phyloP scores from a whole-genome alignment of 2,329 filamentous ascomycete genomes.

The Hypoxylon sp. region DNA sequence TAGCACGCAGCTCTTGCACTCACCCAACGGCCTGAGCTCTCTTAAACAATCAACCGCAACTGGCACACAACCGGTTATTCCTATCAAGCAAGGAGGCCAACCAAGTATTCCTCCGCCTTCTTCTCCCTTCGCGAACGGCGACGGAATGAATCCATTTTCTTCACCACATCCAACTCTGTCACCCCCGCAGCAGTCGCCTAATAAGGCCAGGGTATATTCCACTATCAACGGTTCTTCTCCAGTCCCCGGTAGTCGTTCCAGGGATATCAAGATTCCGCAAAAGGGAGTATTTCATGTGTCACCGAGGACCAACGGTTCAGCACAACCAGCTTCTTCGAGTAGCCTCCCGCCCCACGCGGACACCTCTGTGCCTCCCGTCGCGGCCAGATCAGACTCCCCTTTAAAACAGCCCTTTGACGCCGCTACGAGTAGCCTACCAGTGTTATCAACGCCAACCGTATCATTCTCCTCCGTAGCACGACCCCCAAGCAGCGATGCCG shows the following conservation, averaged over 20 bases:
- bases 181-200: slow-evolving; percentile 53
- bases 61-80: slow-evolving; percentile 38
- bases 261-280: slow-evolving; percentile 40
- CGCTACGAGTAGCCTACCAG: slow-evolving; percentile 36
- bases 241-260: slow-evolving; percentile 25
- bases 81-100: slow-evolving; percentile 43
- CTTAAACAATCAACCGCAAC: slow-evolving; percentile 15
- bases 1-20: slow-evolving; percentile 23
- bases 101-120: slow-evolving; percentile 39
- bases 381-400: slow-evolving; percentile 42
- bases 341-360: slow-evolving; percentile 37
- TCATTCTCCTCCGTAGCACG: slow-evolving; percentile 36
- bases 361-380: slow-evolving; percentile 30
- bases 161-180: slow-evolving; percentile 54
- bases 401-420: slow-evolving; percentile 42
- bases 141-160: slow-evolving; percentile 52
- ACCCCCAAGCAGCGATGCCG: slow-evolving; percentile 36
- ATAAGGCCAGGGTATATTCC: slow-evolving; percentile 52
- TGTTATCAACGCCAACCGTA: slow-evolving; percentile 40
- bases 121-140: slow-evolving; percentile 45
- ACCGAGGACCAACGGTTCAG: slow-evolving; percentile 37
- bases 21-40: slow-evolving; percentile 6
- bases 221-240: slow-evolving; percentile 49
- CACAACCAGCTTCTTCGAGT: slow-evolving; percentile 32
- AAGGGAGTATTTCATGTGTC: slow-evolving; percentile 47